A percentile compares a stretch with the other conserved stretches of the same genome.
Conservation (phyloP, 2,329 filamentous ascomycete species). For the Ceratocystis huliohia region DNA sequence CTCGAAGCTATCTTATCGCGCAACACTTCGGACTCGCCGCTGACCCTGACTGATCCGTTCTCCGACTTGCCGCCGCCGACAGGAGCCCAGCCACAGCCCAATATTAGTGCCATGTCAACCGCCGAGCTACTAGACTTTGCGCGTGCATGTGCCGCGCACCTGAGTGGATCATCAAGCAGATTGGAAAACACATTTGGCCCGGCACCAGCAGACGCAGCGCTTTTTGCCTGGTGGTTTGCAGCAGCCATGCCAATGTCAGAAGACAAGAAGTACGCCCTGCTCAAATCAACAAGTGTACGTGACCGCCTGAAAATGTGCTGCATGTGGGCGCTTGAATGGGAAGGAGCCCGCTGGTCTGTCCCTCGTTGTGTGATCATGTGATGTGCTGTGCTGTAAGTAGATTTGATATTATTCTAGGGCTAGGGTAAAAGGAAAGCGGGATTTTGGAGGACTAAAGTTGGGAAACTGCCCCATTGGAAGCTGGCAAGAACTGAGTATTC, state of each 20-base stretch:
- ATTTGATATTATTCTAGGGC: not conserved
- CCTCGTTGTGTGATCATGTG: conserved; percentile 12
- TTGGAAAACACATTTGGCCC: conserved; percentile 61
- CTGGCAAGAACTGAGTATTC: not conserved
- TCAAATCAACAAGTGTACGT: conserved; percentile 62
- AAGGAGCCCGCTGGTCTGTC: conserved; percentile 57
- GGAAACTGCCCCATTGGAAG: not conserved
- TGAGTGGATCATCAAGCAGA: conserved; percentile 53
- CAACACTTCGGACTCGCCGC: not conserved
- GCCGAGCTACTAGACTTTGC: conserved; percentile 53
- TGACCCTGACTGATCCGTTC: conserved; percentile 11
- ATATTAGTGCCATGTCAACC: conserved; percentile 47
- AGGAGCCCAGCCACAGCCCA: not conserved
- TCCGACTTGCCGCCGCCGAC: conserved; percentile 10
- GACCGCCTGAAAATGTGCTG: conserved; percentile 74
- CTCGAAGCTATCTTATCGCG: not conserved
- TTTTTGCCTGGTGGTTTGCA: conserved; percentile 85
- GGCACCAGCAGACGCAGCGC: conserved; percentile 59
- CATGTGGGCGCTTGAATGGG: conserved; percentile 62
- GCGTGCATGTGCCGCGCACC: conserved; percentile 45
- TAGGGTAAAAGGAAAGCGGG: not conserved
- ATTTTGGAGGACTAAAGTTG: not conserved
- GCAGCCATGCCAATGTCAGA: conserved; percentile 67
- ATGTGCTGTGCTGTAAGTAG: not conserved
- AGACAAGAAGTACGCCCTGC: conserved; percentile 63